Evolutionary conservation across 169 alveolate species (phyloP), one percentile per base, ranked within the genome.

Genomic region (Theileria sp.): DNA sequence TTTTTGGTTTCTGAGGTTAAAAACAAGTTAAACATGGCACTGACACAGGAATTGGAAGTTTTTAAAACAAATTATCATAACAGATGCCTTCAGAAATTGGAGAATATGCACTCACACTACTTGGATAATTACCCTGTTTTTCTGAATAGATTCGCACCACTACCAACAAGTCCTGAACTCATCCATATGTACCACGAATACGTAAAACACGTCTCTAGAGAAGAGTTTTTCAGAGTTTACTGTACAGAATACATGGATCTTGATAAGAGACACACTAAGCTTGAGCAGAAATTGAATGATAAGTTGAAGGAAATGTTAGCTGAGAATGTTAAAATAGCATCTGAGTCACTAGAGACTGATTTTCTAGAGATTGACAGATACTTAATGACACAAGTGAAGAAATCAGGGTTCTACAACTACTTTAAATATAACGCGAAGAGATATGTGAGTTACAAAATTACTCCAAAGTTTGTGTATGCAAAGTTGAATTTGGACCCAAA

Each of bases 101-200:
- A 26, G 1, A 64, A 64, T 12, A 64, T 64, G 25, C 34, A 64
- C n/a, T 19, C 23, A 0, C 72, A 64, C 72, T 64, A 64, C 21
- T 6, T n/a, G 72, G 49, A 21, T 13, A 64, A 64, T 15, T 64
- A 64, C 72, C 19, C 28, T 7, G 72, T 26, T 23, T 26, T 64
- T 4, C 49, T 64, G 72, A 21, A 64, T 17, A 30, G 32, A 6
- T 64, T 28, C 21, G 72, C 72, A 38, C 34, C 34, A 19, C 25
- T 64, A 12, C 80, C 80, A 13, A 19, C 78, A 36, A 30, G 32
- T 10, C 80, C 80, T 17, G 32, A 60, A 23, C 54, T 44, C 19
- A 44, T 44, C 12, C 54, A 44, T 8, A 44, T 44, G 54, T 64
- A n/a, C 72, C 38, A 21, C 72, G 72, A 64, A 12, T 64, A 7